phyloP scores from a whole-genome alignment of 495 filamentous ascomycete genomes.

The Paragyromitra xinjiangensis region DNA sequence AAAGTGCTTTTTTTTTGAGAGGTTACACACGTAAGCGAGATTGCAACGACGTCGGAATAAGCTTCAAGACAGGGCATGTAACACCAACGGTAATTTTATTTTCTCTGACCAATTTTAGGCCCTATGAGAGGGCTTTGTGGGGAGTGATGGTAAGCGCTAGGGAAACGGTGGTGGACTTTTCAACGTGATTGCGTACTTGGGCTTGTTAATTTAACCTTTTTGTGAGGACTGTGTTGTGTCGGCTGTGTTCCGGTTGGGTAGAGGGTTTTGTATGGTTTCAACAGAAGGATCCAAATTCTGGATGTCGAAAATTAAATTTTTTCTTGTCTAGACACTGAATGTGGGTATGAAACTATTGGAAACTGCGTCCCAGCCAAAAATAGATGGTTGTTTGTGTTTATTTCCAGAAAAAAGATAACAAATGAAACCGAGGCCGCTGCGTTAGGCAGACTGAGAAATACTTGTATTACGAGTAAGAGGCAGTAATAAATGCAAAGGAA shows the following conservation, averaged over 20 bases:
- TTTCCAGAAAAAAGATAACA: background rate
- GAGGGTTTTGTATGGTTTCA: no score
- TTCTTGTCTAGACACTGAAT: background rate
- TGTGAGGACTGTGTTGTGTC: no score
- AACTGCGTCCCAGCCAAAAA: background rate
- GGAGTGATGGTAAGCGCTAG: no score
- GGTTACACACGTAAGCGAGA: constrained; percentile 33
- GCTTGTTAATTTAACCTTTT: no score
- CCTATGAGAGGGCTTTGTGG: no score
- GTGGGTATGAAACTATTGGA: background rate
- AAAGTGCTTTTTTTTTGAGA: background rate
- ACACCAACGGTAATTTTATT: background rate
- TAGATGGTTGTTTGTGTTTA: background rate
- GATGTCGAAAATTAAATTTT: no score
- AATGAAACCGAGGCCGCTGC: background rate
- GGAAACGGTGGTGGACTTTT: no score
- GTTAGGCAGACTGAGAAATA: background rate
- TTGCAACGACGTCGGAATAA: constrained; percentile 30
- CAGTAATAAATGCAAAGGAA: background rate
- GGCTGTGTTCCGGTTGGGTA: no score
- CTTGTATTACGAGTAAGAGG: background rate
- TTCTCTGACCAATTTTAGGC: background rate
- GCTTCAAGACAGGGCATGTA: constrained; percentile 14
- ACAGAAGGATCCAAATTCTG: no score
- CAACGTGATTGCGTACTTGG: no score